phyloP scores from a whole-genome alignment of 2,329 filamentous ascomycete genomes.

The Rachicladosporium sp. region DNA sequence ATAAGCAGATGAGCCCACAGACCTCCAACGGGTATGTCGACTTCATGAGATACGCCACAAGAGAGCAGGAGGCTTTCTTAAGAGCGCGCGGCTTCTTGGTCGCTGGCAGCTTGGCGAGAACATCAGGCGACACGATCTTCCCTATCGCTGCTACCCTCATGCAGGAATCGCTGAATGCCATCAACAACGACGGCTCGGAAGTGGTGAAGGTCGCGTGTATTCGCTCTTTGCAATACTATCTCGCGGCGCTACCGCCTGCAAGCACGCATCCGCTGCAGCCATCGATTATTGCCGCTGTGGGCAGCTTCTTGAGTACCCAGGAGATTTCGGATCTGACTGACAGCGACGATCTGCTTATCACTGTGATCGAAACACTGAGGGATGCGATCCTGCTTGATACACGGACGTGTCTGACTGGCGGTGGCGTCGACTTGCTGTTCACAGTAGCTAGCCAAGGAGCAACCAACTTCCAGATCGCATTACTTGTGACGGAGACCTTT shows the following conservation, averaged over 20 bases:
- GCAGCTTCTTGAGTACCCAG: constrained; percentile 64
- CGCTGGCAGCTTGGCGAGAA: constrained; percentile 65
- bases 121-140: constrained; percentile 45
- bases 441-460: constrained; percentile 78
- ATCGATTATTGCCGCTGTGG: constrained; percentile 47
- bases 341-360: constrained; percentile 82
- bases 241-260: constrained; percentile 40
- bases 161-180: constrained; percentile 61
- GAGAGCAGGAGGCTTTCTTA: constrained; percentile 60
- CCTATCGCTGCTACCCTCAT: constrained; percentile 50
- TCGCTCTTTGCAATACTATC: constrained; percentile 63
- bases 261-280: constrained; percentile 47
- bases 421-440: constrained; percentile 75
- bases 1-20: constrained; percentile 56
- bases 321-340: constrained; percentile 76
- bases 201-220: constrained; percentile 88
- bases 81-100: constrained; percentile 79
- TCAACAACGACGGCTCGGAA: constrained; percentile 65
- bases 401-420: constrained; percentile 57
- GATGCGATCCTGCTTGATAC: constrained; percentile 73
- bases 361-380: constrained; percentile 73
- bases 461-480: constrained; percentile 78
- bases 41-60: constrained; percentile 67
- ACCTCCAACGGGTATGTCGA: constrained; percentile 64
- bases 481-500: constrained; percentile 80